Evolutionary conservation across 1,284 basidiomycete genomes (phyloP), one percentile per base, ranked within the genome.

Genomic region (Pseudozyma sp.): DNA sequence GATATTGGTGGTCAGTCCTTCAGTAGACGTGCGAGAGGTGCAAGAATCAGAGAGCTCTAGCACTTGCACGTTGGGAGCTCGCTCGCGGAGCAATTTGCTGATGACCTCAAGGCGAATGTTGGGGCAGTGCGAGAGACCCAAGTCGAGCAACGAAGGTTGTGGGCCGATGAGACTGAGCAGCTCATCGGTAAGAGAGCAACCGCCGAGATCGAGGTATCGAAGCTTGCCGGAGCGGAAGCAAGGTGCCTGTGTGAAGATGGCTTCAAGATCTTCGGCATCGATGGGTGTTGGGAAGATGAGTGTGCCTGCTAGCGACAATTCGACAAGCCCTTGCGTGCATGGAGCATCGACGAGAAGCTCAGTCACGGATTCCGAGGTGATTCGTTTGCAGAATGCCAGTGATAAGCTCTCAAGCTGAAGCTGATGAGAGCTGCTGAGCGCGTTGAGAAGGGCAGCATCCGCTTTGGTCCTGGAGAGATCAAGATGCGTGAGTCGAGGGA

Each of bases 241-340:
- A 0, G 94, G 94, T 0, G 94, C 94, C 16, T 86, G 85, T 1
- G 88, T 87, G 59, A 98, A 85, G 56, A 98, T 90, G 21, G 89
- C 88, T 21, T 86, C 78, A 36, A 97, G 88, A 68, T 97, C 91
- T 19, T 90, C 88, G 43, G 87, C 86, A 10, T 89, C 89, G 35
- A 99, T 87, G 0, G 93, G 90, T n/a, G 92, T 93, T 0, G 90
- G 89, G 85, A 93, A 95, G 0, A 94, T 93, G 80, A 89, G 89
- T 79, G 97, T 94, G 50, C 94, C 94, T 79, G 94, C 96, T 2
- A 99, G 88, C 60, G 92, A 93, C 43, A 98, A 88, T 80, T 98
- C 93, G 56, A 88, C 88, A 35, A 97, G 87, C 31, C 88, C 87
- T 13, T 81, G 77, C 10, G 86, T 87, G 3, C 91, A 90, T 38